Conservation (phyloP, 2,329 filamentous ascomycete species). For the Myriosclerotinia scirpicola region DNA sequence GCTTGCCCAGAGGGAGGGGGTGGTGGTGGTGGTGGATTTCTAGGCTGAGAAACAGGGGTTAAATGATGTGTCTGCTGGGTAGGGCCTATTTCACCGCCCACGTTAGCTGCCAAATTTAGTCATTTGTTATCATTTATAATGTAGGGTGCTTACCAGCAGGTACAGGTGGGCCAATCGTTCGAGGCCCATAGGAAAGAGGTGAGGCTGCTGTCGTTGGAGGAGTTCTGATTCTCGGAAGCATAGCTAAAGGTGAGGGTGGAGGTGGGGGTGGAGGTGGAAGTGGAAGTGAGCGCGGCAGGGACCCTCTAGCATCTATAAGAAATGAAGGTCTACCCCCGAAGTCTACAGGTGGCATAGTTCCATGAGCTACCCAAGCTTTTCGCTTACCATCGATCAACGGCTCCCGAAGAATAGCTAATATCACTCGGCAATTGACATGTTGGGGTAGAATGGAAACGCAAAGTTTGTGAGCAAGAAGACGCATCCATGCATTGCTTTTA, state of each 20-base stretch:
- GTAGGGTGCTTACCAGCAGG: not conserved
- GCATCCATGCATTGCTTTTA: slow-evolving; percentile 30
- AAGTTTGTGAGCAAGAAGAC: slow-evolving; percentile 26
- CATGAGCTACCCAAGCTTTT: not conserved
- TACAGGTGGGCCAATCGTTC: not conserved
- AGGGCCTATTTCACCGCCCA: not conserved
- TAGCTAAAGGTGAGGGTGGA: not conserved
- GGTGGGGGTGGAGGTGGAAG: not conserved
- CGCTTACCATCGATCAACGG: slow-evolving; percentile 31
- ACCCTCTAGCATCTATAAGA: not conserved
- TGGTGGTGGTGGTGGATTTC: not conserved
- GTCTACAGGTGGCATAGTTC: slow-evolving; percentile 7
- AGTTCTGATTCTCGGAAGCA: not conserved
- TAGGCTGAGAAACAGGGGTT: not conserved
- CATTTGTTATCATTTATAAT: not conserved
- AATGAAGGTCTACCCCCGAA: not conserved
- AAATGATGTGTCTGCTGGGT: not conserved
- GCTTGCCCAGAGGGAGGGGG: not conserved
- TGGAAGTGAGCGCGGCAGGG: not conserved
- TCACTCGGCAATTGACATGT: slow-evolving; percentile 23
- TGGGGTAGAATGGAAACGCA: not conserved
- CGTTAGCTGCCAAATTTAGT: not conserved
- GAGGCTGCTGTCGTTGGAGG: not conserved
- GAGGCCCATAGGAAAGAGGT: not conserved
- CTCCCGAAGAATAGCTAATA: slow-evolving; percentile 36